These are phyloP conservation scores for Iodosphaeria phyllophila DNA, from an alignment of 2,329 filamentous ascomycete species.

Conservation along the genomic window DNA sequence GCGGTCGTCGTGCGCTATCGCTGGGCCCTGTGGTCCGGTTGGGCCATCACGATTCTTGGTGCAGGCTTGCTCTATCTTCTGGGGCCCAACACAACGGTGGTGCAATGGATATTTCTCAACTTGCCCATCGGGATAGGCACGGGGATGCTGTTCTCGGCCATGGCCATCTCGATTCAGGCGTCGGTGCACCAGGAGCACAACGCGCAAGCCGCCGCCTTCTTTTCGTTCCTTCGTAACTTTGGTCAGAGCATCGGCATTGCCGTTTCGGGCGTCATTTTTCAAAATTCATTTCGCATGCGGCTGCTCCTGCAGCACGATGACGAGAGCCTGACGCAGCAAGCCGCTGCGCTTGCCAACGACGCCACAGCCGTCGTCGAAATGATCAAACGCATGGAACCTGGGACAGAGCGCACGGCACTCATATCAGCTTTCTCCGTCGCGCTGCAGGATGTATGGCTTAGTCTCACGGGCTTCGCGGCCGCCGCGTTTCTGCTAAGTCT, in stretches of 20 bases:
- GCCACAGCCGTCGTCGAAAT: slow-evolving; percentile 35
- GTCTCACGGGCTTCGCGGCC: slow-evolving; percentile 3
- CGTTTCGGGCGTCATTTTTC: slow-evolving; percentile 49
- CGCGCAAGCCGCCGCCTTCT: slow-evolving; percentile 43
- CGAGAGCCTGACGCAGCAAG: too few relatives aligned
- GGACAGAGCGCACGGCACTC: slow-evolving; percentile 17
- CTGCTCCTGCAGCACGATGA: too few relatives aligned
- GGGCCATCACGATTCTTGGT: slow-evolving; percentile 38
- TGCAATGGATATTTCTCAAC: slow-evolving; percentile 40
- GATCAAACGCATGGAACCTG: slow-evolving; percentile 28
- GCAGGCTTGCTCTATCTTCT: slow-evolving; percentile 34
- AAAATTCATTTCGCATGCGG: slow-evolving; percentile 39
- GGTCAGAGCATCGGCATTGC: slow-evolving; percentile 49
- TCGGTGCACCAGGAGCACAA: slow-evolving; percentile 25
- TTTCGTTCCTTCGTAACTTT: slow-evolving; percentile 45
- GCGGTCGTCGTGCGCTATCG: slow-evolving; percentile 38
- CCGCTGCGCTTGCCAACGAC: slow-evolving; percentile 32
- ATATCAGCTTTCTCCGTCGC: slow-evolving; percentile 3
- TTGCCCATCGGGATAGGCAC: slow-evolving; percentile 39
- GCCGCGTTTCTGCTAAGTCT: slow-evolving; percentile 12
- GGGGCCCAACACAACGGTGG: slow-evolving; percentile 24
- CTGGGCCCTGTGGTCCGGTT: slow-evolving; percentile 41
- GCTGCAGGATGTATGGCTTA: slow-evolving; percentile 3
- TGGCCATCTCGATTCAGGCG: slow-evolving; percentile 45
- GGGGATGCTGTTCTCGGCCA: slow-evolving; percentile 46